Percentiles rank a stretch among this genome's conserved stretches.
Conservation (phyloP, 2,329 filamentous ascomycete species). For the Diaporthe nobilis region DNA sequence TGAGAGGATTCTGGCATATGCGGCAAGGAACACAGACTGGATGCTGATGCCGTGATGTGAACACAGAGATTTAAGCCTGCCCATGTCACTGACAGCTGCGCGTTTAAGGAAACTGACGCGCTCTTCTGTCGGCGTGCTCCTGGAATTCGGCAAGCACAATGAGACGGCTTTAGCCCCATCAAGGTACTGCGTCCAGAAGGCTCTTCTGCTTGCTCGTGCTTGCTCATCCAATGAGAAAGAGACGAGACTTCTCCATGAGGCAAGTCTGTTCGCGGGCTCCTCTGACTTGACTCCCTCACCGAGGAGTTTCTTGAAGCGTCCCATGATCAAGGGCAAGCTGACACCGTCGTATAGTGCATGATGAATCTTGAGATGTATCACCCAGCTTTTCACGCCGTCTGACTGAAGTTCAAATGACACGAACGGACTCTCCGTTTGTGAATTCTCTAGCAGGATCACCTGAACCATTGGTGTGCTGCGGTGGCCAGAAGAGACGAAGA, state of each 20-base stretch:
- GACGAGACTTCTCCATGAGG: slow-evolving; percentile 48
- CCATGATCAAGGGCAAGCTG: slow-evolving; percentile 77
- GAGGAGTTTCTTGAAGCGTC: slow-evolving; percentile 52
- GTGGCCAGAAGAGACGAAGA: slow-evolving; percentile 67
- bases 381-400: slow-evolving; percentile 44
- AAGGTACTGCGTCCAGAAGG: slow-evolving; percentile 62
- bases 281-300: not conserved
- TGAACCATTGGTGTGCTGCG: slow-evolving; percentile 73
- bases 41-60: slow-evolving; percentile 72
- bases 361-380: slow-evolving; percentile 75
- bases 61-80: slow-evolving; percentile 53
- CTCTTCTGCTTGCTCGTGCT: slow-evolving; percentile 43
- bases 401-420: slow-evolving; percentile 45
- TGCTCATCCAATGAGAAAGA: slow-evolving; percentile 35
- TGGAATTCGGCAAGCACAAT: slow-evolving; percentile 23
- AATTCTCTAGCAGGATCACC: slow-evolving; percentile 60
- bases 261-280: too few relatives aligned
- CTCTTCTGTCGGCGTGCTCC: not conserved
- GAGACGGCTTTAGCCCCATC: slow-evolving; percentile 43
- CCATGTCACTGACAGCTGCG: slow-evolving; percentile 58
- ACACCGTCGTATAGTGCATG: slow-evolving; percentile 92
- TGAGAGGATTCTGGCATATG: slow-evolving; percentile 68
- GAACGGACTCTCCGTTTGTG: slow-evolving; percentile 40
- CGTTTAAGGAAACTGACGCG: slow-evolving; percentile 59
- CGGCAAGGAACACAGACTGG: slow-evolving; percentile 83